Conservation (phyloP, 768 basidiomycete genomes). For the Auricularia sp. region DNA sequence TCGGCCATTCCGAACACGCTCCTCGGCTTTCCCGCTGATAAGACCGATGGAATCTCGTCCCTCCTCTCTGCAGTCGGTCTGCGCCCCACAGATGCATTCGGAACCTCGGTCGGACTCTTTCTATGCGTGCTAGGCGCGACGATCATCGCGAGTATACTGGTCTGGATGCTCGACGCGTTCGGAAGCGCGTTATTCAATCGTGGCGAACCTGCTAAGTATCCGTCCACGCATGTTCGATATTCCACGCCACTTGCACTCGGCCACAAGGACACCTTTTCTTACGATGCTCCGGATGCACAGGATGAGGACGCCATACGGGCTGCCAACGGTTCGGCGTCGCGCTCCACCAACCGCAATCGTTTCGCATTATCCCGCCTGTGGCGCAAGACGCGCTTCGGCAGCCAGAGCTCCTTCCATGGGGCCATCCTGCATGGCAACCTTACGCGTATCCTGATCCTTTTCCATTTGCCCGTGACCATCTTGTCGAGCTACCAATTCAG, state of each 20-base stretch:
- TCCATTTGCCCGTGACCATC: conserved; percentile 89
- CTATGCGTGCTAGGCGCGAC: conserved; percentile 64
- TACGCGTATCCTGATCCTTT: conserved; percentile 79
- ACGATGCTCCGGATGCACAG: conserved; percentile 17
- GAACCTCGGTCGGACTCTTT: conserved; percentile 74
- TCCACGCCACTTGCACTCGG: conserved; percentile 2
- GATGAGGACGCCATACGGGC: background rate
- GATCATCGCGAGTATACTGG: conserved; percentile 53
- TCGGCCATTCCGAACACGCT: conserved; percentile 55
- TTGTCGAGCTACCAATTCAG: conserved; percentile 86
- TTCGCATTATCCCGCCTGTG: background rate
- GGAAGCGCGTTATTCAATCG: conserved; percentile 7
- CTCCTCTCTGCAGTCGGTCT: conserved; percentile 82
- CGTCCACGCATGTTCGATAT: background rate
- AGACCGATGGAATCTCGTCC: conserved; percentile 61
- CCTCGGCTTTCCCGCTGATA: conserved; percentile 55
- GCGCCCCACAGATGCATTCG: conserved; percentile 71
- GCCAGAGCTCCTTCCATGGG: conserved; percentile 69
- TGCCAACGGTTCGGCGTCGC: background rate
- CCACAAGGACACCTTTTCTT: background rate
- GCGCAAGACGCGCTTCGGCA: conserved; percentile 15
- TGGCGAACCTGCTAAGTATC: background rate
- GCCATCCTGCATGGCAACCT: conserved; percentile 83
- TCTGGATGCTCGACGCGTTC: conserved; percentile 64
- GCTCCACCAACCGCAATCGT: background rate